These are phyloP conservation scores for Fusarium luffae DNA, from an alignment of 2,329 filamentous ascomycete species.

Conservation along the genomic window DNA sequence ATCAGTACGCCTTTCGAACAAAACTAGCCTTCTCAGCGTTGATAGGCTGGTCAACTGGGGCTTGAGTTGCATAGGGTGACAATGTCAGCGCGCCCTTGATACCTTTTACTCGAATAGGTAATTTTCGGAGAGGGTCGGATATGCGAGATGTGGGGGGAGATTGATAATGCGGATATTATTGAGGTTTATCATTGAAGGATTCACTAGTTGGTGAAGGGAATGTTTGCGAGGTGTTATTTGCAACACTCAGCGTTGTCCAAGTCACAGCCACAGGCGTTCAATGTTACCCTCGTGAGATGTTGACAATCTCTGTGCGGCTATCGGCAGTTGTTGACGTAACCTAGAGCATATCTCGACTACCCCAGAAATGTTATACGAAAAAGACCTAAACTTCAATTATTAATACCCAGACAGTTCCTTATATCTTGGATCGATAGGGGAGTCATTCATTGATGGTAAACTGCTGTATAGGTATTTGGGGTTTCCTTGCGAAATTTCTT, in stretches of 20 bases:
- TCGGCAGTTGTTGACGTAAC: not conserved
- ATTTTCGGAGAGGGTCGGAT: not conserved
- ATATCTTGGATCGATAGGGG: no score
- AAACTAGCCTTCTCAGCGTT: not conserved
- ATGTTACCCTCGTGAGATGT: not conserved
- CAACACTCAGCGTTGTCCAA: no score
- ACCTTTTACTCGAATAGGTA: conserved; percentile 1
- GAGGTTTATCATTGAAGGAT: not conserved
- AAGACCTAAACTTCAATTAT: no score
- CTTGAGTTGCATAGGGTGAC: not conserved
- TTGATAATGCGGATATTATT: not conserved
- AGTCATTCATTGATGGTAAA: no score
- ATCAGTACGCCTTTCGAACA: conserved; percentile 13
- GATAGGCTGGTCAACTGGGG: conserved; percentile 10
- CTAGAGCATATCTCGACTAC: not conserved
- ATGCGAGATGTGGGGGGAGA: not conserved
- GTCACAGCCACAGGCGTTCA: no score
- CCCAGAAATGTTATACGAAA: no score
- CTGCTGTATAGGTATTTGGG: no score
- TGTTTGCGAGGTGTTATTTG: not conserved
- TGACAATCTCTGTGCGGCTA: not conserved
- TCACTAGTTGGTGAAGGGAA: not conserved
- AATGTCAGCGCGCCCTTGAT: not conserved
- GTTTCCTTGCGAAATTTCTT: no score
- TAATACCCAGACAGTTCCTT: fast-evolving